Evolutionary conservation across 2,329 filamentous ascomycete species (phyloP).

Genomic region (Echinosphaeria canescens): DNA sequence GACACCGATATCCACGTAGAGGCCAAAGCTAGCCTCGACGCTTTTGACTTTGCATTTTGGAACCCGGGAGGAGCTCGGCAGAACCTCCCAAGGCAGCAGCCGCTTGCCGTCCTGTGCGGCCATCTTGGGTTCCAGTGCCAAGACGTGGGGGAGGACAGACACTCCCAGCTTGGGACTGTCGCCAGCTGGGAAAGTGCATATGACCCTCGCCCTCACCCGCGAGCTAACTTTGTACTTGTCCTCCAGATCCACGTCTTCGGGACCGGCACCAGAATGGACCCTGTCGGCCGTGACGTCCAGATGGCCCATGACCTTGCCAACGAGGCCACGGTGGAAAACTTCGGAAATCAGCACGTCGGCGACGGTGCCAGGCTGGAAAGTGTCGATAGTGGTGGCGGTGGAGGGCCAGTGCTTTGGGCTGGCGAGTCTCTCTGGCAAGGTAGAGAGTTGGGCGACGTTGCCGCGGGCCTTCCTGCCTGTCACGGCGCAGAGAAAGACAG

Average conservation of each 20-base stretch:
- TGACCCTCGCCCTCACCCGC: constrained; percentile 68
- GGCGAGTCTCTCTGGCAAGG: constrained; percentile 46
- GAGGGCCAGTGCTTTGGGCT: constrained; percentile 43
- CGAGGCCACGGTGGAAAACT: constrained; percentile 49
- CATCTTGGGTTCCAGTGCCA: constrained; percentile 32
- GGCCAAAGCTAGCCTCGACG: constrained; percentile 59
- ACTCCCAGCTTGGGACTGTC: constrained; percentile 71
- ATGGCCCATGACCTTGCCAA: constrained; percentile 80
- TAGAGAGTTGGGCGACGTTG: constrained; percentile 72
- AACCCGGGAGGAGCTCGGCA: constrained; percentile 55
- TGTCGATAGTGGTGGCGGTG: constrained; percentile 69
- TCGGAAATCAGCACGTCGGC: constrained; percentile 71
- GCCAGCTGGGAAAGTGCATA: constrained; percentile 66
- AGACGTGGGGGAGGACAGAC: constrained; percentile 69
- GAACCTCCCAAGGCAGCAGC: constrained; percentile 28
- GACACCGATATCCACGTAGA: constrained; percentile 56
- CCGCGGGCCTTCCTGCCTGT: constrained; percentile 54
- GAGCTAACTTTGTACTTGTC: constrained; percentile 65
- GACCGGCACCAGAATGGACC: constrained; percentile 65
- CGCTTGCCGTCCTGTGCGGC: constrained; percentile 17
- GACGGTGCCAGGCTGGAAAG: constrained; percentile 79
- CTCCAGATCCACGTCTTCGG: constrained; percentile 45
- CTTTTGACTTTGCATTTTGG: constrained; percentile 60
- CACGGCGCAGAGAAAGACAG: constrained; percentile 68
- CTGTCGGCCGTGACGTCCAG: constrained; percentile 80